Base-by-base conservation (phyloP, 306 rosid genomes). In the Aeschynomene evenia region DNA sequence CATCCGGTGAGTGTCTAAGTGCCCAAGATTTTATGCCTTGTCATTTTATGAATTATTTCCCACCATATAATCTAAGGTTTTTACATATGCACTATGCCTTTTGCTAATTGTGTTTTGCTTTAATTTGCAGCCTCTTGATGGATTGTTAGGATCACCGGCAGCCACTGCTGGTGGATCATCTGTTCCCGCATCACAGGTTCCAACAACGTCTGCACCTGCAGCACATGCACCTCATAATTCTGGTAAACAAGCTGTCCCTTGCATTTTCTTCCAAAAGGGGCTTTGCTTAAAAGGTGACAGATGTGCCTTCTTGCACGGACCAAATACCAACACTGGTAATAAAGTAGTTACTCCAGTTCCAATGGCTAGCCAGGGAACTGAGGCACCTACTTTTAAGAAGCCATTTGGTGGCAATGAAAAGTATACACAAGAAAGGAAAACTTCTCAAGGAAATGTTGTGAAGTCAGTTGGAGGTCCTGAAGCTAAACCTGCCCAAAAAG, bases 231-330 rank as follows among this genome's bases (percentile, higher is more conserved):
- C 89, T 63, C 72, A 78, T 50, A 81, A 75, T 72, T 28, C 95
- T 12, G 74, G 80, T 36, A 93, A 93, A 83, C 94, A 81, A 82
- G 80, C 85, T 4, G 96, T 89, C 23, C 92, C 97, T 40, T 95
- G 99, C 81, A 77, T 88, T 71, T 95, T 88, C 85, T 95, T 88
- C 84, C 95, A 87, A 68, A 87, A 91, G 70, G 99, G 99, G 26
- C 72, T 51, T 57, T 95, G 99, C 83, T 71, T 84, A 53, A 95
- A 95, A 85, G 99, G 97, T 40, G 99, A 91, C 62, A 85, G 77
- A 71, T 95, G 99, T 56, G 85, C 95, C 28, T 95, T 95, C 76
- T 78, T 63, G 50, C 99, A 95, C 63, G 96, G 96, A 58, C 87
- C 90, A 11, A 57, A 51, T 78, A 74, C 89, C 24, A 56, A 39